A percentile compares a stretch with the other conserved stretches of the same genome.
These are phyloP conservation scores for Aquilaria malaccensis DNA, from an alignment of 345 rosid genomes.

Conservation along the genomic window DNA sequence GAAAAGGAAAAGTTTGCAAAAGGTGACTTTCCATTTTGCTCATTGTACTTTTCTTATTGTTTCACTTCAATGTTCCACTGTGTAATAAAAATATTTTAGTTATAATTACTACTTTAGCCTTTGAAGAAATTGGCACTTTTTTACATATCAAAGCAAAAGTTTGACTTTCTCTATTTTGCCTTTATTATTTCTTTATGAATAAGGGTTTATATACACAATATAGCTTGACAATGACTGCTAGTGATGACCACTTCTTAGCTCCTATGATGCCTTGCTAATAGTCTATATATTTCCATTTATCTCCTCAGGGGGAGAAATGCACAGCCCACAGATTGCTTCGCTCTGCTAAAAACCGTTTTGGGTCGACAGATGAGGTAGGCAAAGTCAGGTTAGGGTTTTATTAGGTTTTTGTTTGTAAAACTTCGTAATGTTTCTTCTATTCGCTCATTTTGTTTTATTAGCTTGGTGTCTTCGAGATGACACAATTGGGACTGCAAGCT, in stretches of 20 bases:
- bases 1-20: too few species aligned
- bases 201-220: too few species aligned
- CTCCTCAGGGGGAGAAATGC: slow-evolving; percentile 70
- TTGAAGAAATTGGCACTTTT: too few species aligned
- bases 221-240: background rate
- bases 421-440: too few species aligned
- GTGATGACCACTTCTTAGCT: background rate
- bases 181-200: too few species aligned
- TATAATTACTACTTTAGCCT: background rate
- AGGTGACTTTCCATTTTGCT: too few species aligned
- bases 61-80: too few species aligned
- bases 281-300: slow-evolving; percentile 2
- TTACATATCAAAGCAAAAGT: too few species aligned
- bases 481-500: slow-evolving; percentile 60
- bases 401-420: too few species aligned
- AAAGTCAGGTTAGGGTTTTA: background rate
- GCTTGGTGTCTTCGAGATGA: slow-evolving; percentile 96
- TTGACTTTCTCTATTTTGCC: too few species aligned
- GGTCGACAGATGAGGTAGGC: slow-evolving; percentile 86
- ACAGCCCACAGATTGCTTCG: slow-evolving; percentile 87
- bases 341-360: slow-evolving; percentile 91
- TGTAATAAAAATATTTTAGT: slow-evolving; percentile 1
- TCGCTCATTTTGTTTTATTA: slow-evolving; percentile 18
- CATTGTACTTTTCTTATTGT: too few species aligned
- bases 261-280: background rate